Conservation (phyloP, 305 asterid species). For the Salvia sclarea region DNA sequence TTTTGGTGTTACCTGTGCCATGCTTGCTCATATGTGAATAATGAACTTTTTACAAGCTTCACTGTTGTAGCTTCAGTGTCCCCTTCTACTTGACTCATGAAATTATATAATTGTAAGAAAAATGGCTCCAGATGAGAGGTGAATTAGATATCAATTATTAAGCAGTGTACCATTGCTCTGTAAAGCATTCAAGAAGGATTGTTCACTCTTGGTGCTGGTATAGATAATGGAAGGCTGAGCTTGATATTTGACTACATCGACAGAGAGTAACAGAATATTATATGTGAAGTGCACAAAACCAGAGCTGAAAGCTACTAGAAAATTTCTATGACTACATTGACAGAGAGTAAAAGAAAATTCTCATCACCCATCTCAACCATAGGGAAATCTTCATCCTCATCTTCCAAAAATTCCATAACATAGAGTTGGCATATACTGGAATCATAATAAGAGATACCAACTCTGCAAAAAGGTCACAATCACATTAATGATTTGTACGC, state of each 20-base stretch:
- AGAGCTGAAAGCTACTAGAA: slow-evolving; percentile 19
- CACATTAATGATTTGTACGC: slow-evolving; percentile 14
- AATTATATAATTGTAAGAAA: not conserved
- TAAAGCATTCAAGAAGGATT: slow-evolving; percentile 75
- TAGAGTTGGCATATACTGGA: slow-evolving; percentile 66
- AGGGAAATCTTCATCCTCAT: slow-evolving; percentile 63
- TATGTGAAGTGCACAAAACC: slow-evolving; percentile 26
- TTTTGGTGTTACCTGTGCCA: slow-evolving; percentile 77
- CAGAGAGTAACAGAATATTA: slow-evolving; percentile 24
- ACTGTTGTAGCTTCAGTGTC: slow-evolving; percentile 62
- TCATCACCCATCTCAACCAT: slow-evolving; percentile 80
- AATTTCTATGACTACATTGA: too few relatives aligned
- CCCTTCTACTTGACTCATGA: slow-evolving; percentile 54
- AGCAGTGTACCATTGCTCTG: slow-evolving; percentile 65
- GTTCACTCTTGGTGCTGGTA: slow-evolving; percentile 90
- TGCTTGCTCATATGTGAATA: slow-evolving; percentile 93
- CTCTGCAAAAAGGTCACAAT: slow-evolving; percentile 49
- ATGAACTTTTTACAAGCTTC: slow-evolving; percentile 85
- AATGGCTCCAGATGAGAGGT: slow-evolving; percentile 26
- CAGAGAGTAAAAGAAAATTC: too few relatives aligned
- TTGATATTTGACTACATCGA: slow-evolving; percentile 76
- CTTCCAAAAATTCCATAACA: slow-evolving; percentile 92
- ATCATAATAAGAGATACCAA: slow-evolving; percentile 88
- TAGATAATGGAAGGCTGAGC: slow-evolving; percentile 81
- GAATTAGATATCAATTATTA: slow-evolving; percentile 30